Evolutionary conservation across 495 filamentous ascomycete species (phyloP), one percentile per base, ranked within the genome.

Genomic region (Aspergillus kassunensis): DNA sequence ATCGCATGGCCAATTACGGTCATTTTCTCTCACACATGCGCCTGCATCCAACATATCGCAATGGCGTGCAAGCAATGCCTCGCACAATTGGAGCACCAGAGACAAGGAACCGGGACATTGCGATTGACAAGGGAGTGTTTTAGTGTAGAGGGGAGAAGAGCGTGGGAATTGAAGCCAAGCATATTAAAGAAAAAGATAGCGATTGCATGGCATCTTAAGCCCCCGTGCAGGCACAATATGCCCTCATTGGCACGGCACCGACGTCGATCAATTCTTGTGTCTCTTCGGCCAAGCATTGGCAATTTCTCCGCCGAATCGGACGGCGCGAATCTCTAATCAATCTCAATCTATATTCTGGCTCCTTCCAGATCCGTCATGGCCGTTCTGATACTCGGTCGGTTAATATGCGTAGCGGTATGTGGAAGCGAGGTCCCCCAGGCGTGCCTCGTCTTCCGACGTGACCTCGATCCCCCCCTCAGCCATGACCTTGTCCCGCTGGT

Each of bases 331-430:
- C 15, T 23, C 19, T 36, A 25, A 41, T 41, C 24, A 41, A 13
- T 35, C 8, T 21, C 16, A 6, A 6, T 19, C 13, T 7, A 37
- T 37, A 16, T 37, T 37, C 35, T 12, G 5, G n/a, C 10, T n/a
- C 6, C 6, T 4, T 7, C 6, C 20, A 7, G 13, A 4, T 21
- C 37, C 20, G 2, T 34, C 11, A n/a, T n/a, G n/a, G n/a, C n/a
- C n/a, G n/a, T n/a, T n/a, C n/a, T n/a, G n/a, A n/a, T n/a, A 27
- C 24, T 27, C 9, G 4, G 9, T 27, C 35, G 19, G 10, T 59
- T 44, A 66, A 51, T 66, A 66, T 4, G 56, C 44, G 42, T 66
- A 66, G 9, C 64, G 56, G 56, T 64, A 66, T 9, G 41, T 51
- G 13, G 46, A 53, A 19, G 61, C 61, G 44, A 66, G 25, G 44